Conservation (phyloP, 768 basidiomycete species). For the Cubamyces lactineus region DNA sequence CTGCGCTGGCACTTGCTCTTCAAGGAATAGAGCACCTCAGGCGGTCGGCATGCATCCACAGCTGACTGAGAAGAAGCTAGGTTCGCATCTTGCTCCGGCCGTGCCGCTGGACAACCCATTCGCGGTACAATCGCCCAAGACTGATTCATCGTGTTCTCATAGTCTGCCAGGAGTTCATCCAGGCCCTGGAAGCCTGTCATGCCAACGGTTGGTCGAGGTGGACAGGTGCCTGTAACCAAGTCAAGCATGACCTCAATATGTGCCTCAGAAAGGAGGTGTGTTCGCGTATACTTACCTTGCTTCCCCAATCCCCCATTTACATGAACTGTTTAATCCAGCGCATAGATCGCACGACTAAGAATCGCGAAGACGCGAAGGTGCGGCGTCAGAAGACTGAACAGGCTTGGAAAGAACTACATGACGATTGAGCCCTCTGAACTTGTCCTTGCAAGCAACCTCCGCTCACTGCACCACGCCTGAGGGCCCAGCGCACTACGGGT, state of each 20-base stretch:
- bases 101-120: conserved; percentile 22
- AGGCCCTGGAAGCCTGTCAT: conserved; percentile 77
- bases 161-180: conserved; percentile 79
- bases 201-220: conserved; percentile 62
- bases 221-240: conserved; percentile 69
- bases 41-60: conserved; percentile 33
- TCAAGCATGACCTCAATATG: conserved; percentile 67
- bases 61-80: conserved; percentile 27
- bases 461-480: background rate
- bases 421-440: conserved; percentile 32
- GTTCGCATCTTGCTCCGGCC: conserved; percentile 21
- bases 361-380: conserved; percentile 63
- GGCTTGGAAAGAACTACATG: conserved; percentile 60
- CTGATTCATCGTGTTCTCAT: conserved; percentile 23
- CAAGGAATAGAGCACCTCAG: background rate
- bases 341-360: conserved; percentile 56
- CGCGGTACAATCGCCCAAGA: conserved; percentile 10
- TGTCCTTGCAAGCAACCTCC: too few species aligned
- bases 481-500: background rate
- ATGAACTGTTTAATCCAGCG: conserved; percentile 44
- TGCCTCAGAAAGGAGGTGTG: conserved; percentile 74
- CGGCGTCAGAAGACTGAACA: conserved; percentile 58
- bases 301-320: conserved; percentile 1
- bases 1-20: background rate
- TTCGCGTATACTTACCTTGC: background rate